A percentile compares a stretch with the other conserved stretches of the same genome.
These are phyloP conservation scores for Noccaea caerulescens DNA, from an alignment of 345 rosid species.

Conservation along the genomic window DNA sequence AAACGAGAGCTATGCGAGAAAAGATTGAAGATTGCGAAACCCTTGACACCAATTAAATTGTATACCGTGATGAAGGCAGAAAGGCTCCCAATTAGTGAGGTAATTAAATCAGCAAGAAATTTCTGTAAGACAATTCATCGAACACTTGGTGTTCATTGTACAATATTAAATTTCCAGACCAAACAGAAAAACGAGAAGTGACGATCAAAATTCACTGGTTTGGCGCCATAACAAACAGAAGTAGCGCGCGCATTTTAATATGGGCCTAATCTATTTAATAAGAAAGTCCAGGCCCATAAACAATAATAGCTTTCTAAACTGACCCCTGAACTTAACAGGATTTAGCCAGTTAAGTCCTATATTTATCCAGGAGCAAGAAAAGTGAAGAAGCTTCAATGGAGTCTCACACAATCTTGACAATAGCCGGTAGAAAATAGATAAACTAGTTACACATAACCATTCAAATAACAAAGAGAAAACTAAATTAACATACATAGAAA, in stretches of 20 bases:
- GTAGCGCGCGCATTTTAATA: conserved; percentile 32
- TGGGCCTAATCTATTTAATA: conserved; percentile 26
- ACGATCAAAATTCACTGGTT: conserved; percentile 1
- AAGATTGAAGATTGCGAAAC: conserved; percentile 18
- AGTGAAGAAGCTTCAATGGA: conserved; percentile 16
- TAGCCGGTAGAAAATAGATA: background rate
- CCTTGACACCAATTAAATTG: background rate
- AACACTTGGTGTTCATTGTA: conserved; percentile 34
- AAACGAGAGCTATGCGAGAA: background rate
- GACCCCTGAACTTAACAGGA: background rate
- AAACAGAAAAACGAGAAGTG: background rate
- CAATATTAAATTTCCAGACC: background rate
- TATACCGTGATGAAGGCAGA: background rate
- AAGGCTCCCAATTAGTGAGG: conserved; percentile 5
- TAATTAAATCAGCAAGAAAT: conserved; percentile 11
- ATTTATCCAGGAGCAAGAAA: background rate
- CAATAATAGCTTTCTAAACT: background rate
- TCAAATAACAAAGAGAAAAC: conserved; percentile 24
- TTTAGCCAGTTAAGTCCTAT: background rate
- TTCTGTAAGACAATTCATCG: conserved; percentile 30
- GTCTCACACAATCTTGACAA: background rate
- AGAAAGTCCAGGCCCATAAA: background rate
- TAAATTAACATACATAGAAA: conserved; percentile 37
- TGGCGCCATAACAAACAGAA: conserved; percentile 22
- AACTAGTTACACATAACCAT: conserved; percentile 13